Base-by-base conservation (phyloP, 2,329 filamentous ascomycete species). In the Cordyceps cateniannulata region DNA sequence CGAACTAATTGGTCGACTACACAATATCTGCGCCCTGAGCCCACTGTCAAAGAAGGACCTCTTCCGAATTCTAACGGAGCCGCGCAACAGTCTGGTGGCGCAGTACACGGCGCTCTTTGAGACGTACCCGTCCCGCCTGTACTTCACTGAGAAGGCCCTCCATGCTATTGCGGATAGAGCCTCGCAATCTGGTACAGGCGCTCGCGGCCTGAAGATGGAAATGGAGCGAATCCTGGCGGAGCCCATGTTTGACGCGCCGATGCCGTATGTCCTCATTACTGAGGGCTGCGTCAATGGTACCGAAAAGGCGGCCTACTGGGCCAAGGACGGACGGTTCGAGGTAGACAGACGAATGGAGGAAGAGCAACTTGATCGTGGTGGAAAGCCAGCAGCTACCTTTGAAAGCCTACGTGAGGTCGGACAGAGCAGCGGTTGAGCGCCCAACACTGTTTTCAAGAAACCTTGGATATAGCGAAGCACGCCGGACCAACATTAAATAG, bases 1-100 rank as follows among this genome's bases (percentile, higher is more conserved):
- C 0, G 93, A 97, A 75, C 81, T 97, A n/a, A 89, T 98, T 58
- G 95, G 95, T n/a, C 89, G 95, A 20, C 86, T 99, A 52, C 93
- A 96, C 57, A 91, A 96, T 62, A 89, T 92, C 53, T 92, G 91
- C 63, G 90, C 95, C 0, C 83, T 99, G 0, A 88, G 90, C 16
- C 87, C 91, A 0, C 81, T 99, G 1, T 84, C 83, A 1, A 76
- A 81, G 16, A 70, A 79, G 25, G 84, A 87, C 62, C 85, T 99
- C 14, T 85, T 93, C 57, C 87, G 93, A 57, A 95, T 99, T 63
- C 81, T 99, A 44, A 97, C 91, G 0, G 93, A 98, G 71, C 95
- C 95, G 1, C 86, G 90, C 62, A 96, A 97, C 75, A 91, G 88
- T 58, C 82, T 99, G 0, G 81, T 96, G 3, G 85, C 88, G 51